Percentiles rank a stretch among this genome's conserved stretches.
phyloP scores from a whole-genome alignment of 345 rosid genomes.

The Lagerstroemia speciosa region DNA sequence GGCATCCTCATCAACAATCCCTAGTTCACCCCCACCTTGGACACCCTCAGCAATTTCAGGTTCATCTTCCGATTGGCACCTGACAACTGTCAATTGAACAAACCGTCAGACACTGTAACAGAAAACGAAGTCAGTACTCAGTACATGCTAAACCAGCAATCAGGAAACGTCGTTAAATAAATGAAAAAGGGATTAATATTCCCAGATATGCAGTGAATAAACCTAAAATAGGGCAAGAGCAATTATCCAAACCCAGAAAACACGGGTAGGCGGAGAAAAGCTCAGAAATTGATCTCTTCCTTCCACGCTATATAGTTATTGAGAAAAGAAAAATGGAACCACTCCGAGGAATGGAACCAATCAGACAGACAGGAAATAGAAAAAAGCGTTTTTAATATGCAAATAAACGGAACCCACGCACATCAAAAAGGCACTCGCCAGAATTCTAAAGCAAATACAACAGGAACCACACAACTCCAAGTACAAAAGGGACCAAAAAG shows the following conservation, averaged over 20 bases:
- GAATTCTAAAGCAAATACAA: neutral
- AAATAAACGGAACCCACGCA: neutral
- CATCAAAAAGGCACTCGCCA: neutral
- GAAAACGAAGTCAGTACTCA: neutral
- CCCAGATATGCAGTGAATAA: neutral
- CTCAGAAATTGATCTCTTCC: neutral
- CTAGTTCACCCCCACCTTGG: slow-evolving; percentile 57
- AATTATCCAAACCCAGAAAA: neutral
- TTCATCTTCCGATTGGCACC: slow-evolving; percentile 57
- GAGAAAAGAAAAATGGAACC: neutral
- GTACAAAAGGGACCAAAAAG: neutral
- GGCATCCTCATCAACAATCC: slow-evolving; percentile 56
- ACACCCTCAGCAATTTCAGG: slow-evolving; percentile 31
- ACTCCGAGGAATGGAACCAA: neutral
- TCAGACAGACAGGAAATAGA: neutral
- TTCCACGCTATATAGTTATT: neutral
- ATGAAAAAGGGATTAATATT: neutral
- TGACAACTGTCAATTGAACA: slow-evolving; percentile 36
- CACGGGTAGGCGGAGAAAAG: neutral
- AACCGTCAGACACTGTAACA: neutral
- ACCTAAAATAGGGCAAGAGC: neutral
- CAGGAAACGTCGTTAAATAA: neutral
- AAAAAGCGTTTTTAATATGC: neutral
- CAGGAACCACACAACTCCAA: neutral
- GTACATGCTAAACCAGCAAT: neutral